phyloP scores from a whole-genome alignment of 768 basidiomycete genomes.

The Phlebiopsis flavidoalba region DNA sequence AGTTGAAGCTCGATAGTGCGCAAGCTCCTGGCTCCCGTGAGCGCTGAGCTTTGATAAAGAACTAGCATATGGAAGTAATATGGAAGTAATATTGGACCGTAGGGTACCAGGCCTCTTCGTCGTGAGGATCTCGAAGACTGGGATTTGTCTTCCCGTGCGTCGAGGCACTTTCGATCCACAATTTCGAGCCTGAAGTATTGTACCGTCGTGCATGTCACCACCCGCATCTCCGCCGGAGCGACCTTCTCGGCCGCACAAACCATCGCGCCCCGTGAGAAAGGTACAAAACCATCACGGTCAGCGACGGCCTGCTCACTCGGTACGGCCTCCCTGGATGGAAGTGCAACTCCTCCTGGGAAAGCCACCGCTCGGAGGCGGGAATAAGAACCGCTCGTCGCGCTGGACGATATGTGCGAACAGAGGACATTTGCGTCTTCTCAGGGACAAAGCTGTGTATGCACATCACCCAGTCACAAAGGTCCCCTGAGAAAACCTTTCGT shows the following conservation, averaged over 20 bases:
- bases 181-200: constrained; percentile 10
- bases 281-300: constrained; percentile 8
- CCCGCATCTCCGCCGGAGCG: constrained; percentile 12
- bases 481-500: constrained; percentile 11
- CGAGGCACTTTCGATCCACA: background rate
- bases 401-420: constrained; percentile 14
- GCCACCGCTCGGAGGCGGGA: constrained; percentile 21
- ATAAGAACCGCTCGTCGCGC: constrained; percentile 18
- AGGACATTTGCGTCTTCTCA: constrained; percentile 14
- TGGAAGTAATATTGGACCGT: too few relatives aligned
- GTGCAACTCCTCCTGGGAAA: constrained; percentile 3
- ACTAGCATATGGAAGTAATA: background rate
- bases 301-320: background rate
- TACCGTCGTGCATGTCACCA: constrained; percentile 6
- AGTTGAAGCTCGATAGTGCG: too few relatives aligned
- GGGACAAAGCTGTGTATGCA: constrained; percentile 7
- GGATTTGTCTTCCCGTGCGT: constrained; percentile 3
- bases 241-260: constrained; percentile 12
- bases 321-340: constrained; percentile 3
- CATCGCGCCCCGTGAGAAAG: constrained; percentile 11
- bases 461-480: background rate
- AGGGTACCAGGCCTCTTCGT: constrained; percentile 5
- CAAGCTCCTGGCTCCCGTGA: too few relatives aligned
- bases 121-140: constrained; percentile 7
- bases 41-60: too few relatives aligned